These are phyloP conservation scores for Cladophialophora exuberans DNA, from an alignment of 2,329 filamentous ascomycete genomes.

Conservation along the genomic window DNA sequence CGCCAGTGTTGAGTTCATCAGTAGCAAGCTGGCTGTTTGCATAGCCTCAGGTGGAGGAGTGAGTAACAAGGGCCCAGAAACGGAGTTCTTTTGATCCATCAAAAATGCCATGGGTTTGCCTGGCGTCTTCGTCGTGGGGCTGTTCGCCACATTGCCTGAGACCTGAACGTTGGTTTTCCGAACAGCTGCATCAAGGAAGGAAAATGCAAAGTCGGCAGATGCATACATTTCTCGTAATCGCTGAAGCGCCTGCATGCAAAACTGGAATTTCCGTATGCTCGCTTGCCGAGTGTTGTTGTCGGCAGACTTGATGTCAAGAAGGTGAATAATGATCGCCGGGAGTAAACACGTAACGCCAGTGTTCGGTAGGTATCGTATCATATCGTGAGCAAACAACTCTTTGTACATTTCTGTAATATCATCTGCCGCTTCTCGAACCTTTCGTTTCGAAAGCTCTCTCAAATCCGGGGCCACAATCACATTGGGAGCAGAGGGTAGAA, in stretches of 20 bases:
- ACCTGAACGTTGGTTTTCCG: slow-evolving; percentile 68
- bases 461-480: slow-evolving; percentile 65
- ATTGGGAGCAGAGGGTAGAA: slow-evolving; percentile 72
- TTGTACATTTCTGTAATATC: slow-evolving; percentile 85
- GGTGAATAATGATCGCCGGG: slow-evolving; percentile 90
- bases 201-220: slow-evolving; percentile 93
- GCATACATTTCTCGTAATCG: slow-evolving; percentile 86
- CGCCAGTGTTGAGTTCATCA: slow-evolving; percentile 27
- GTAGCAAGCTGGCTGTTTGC: slow-evolving; percentile 25
- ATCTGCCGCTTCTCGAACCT: slow-evolving; percentile 80
- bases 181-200: slow-evolving; percentile 89
- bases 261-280: slow-evolving; percentile 79
- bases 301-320: slow-evolving; percentile 87
- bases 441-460: slow-evolving; percentile 79
- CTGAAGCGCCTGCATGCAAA: slow-evolving; percentile 91
- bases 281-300: slow-evolving; percentile 71
- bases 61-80: slow-evolving; percentile 18
- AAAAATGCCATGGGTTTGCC: not conserved
- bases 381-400: slow-evolving; percentile 70
- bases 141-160: not conserved
- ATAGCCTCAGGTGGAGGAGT: slow-evolving; percentile 33
- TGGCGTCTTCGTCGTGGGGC: not conserved
- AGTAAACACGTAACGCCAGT: slow-evolving; percentile 89
- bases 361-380: slow-evolving; percentile 82
- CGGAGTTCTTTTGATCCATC: slow-evolving; percentile 11